Base-by-base conservation (phyloP, 2,329 filamentous ascomycete species). In the Phialophora tarda region DNA sequence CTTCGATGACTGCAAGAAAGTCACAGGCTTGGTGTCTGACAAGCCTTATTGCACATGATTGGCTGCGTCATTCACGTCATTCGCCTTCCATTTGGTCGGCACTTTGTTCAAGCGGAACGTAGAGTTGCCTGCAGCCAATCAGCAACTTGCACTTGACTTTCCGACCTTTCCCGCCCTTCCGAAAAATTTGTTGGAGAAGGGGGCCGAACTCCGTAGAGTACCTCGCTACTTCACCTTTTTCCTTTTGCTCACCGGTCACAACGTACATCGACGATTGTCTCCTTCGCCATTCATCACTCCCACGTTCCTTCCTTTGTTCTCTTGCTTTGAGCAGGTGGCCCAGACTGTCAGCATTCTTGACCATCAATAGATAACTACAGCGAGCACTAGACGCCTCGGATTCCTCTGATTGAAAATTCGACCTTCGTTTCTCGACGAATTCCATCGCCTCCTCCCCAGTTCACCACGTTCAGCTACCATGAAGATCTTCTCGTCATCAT, bases 401-500 rank as follows among this genome's bases (percentile, higher is more conserved):
- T 32, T 30, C 23, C 28, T 23, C 23, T 34, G 41, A 51, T 28
- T n/a, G 21, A 48, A 50, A 23, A 2, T 24, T 34, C 30, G n/a
- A 62, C 53, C 11, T 12, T 26, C 26, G 14, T 41, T 53, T 21
- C 21, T 28, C 50, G 26, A 28, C 54, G 34, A 50, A 34, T 21
- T 17, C n/a, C 48, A 24, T 48, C 63, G 72, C 1, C 73, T 76
- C 17, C 73, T 80, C 6, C 23, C 50, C 53, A 32, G 5, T 59
- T 44, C 63, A 30, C 34, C 26, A 26, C 23, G 38, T 21, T 48
- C 41, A 32, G 17, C 38, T 47, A 62, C 48, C 38, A 98, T 99
- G 95, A 97, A 96, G 86, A 91, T 98, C 81, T 98, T 98, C 77
- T 91, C 92, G 73, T 96, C 92, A 75, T 84, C 85, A 47, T 91